These are phyloP conservation scores for Colletotrichum siamense DNA, from an alignment of 2,329 filamentous ascomycete species.

Conservation along the genomic window DNA sequence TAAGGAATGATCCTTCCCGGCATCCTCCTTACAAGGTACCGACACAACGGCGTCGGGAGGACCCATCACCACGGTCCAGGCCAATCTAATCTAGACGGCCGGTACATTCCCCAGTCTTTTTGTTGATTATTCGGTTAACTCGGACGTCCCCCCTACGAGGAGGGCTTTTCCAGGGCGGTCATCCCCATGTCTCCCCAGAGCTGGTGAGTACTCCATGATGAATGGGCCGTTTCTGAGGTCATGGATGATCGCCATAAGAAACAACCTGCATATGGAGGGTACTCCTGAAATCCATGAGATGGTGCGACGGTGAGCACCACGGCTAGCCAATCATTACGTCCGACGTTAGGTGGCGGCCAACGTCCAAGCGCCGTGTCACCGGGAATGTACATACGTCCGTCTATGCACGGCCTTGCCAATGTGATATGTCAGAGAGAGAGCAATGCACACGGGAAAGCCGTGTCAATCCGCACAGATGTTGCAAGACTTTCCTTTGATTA, in stretches of 20 bases:
- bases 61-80: not conserved
- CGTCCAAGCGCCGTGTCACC: not conserved
- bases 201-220: not conserved
- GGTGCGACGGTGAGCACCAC: not conserved
- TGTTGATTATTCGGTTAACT: not conserved
- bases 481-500: not conserved
- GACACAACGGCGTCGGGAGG: not conserved
- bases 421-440: not conserved
- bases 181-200: not conserved
- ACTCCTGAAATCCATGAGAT: not conserved
- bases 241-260: not conserved
- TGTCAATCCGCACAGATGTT: not conserved
- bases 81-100: not conserved
- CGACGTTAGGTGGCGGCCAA: not conserved
- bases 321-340: not conserved
- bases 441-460: not conserved
- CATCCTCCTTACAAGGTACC: not conserved
- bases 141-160: not conserved
- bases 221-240: not conserved
- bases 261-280: not conserved
- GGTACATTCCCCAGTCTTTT: not conserved
- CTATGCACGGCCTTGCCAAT: conserved; percentile 5
- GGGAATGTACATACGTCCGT: not conserved
- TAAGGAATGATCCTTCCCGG: not conserved
- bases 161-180: not conserved